Evolutionary conservation across 2,329 filamentous ascomycete genomes (phyloP), one percentile per base, ranked within the genome.

Genomic region (Talaromyces sp.): DNA sequence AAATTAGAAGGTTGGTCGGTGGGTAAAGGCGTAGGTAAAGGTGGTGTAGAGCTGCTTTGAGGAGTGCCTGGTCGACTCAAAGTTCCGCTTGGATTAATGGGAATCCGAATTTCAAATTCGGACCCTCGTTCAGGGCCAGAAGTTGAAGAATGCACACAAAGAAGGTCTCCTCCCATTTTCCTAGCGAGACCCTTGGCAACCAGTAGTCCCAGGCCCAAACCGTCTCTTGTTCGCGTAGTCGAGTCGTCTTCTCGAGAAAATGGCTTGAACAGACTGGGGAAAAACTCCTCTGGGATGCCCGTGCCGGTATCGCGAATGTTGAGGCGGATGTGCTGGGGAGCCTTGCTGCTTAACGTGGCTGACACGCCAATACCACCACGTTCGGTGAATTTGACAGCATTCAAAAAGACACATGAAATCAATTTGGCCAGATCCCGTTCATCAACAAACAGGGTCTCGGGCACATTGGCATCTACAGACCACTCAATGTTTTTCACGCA

Each of bases 361-460:
- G 73, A 73, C 13, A 90, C 75, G 1, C 75, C 81, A 60, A 91
- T 88, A 13, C 75, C 78, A 7, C 88, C 88, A 59, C 81, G 79
- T 61, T 88, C 85, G 0, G 88, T 90, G 68, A 90, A 90, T 70
- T 90, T 90, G 67, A 89, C 80, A 3, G 88, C 88, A 69, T 90
- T 90, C 32, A 87, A 68, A 49, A 86, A 82, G 2, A 88, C 81
- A 64, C 85, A 87, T 3, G 85, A 88, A 2, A 88, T 81, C 67
- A 88, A 75, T 68, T 88, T 88, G 52, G 82, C 81, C 39, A 88
- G 73, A 63, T 88, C 85, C 66, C 85, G 81, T 69, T 88, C 85
- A 67, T 88, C 85, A 52, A 86, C 78, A 53, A 77, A 73, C 32
- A 81, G 66, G 4, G 73, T 75, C 39, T 81, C 78, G 2, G 80